Base-by-base conservation (phyloP, 176 grass and related monocot genomes). In the Zea luxurians region DNA sequence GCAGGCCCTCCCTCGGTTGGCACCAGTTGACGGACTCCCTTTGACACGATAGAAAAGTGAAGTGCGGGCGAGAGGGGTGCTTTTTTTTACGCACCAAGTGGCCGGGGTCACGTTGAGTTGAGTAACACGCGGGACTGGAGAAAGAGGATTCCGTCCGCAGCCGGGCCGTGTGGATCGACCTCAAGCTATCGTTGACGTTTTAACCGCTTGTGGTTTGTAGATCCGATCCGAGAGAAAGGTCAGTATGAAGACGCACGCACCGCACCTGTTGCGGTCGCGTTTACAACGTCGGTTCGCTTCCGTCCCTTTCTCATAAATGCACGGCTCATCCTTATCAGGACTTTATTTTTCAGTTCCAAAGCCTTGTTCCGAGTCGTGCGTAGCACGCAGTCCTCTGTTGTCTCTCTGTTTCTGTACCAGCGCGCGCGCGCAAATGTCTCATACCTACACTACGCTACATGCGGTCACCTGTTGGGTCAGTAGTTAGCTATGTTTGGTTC, bases 291-390 rank as follows among this genome's bases (percentile, higher is more conserved):
- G 46, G 17, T 5, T 42, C 41, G 15, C 15, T 13, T 11, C 17
- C 60, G 66, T 78, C 74, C 7, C 13, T 34, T 38, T 76, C 55
- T 53, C 37, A 12, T 86, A 37, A 86, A 62, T 46, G 73, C 57
- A 1, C n/a, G 47, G 0, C 41, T 11, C 59, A 66, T 87, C 74
- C 60, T 78, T 66, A 60, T 73, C 59, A 66, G 34, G 35, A 8
- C 6, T 9, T 9, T 41, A 27, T 45, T 40, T 40, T 40, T 40
- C 10, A 16, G 27, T 54, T 9, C 17, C 38, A 8, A 42, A 9
- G 1, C 13, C 60, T 1, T 61, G 17, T 15, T 57, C 54, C 4
- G 46, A 43, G 41, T 41, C 13, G 0, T n/a, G 10, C 17, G 0
- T 43, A 7, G 13, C 5, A 20, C 54, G 53, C 53, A 18, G 16